phyloP scores from a whole-genome alignment of 1,284 basidiomycete genomes.

The Farysia itapuensis region DNA sequence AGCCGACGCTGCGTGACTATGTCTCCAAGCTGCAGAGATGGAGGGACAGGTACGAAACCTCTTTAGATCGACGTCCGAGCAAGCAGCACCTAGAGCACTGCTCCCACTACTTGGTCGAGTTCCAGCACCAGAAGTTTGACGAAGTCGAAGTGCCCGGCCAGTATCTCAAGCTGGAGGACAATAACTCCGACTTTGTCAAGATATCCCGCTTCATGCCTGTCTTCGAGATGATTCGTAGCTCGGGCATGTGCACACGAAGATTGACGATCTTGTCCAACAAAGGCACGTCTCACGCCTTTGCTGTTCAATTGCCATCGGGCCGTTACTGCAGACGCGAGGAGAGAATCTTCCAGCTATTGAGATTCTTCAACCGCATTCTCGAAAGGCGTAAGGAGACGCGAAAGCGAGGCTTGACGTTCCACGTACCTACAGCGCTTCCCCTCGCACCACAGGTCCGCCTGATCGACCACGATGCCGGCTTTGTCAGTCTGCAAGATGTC shows the following conservation, averaged over 20 bases:
- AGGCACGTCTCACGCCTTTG: constrained; percentile 82
- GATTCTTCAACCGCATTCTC: constrained; percentile 76
- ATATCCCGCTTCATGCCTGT: constrained; percentile 88
- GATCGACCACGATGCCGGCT: constrained; percentile 87
- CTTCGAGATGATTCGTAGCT: constrained; percentile 81
- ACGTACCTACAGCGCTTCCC: constrained; percentile 83
- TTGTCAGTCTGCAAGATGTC: constrained; percentile 88
- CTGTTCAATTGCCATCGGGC: constrained; percentile 84
- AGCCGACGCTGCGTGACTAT: constrained; percentile 82
- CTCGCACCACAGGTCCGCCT: constrained; percentile 82
- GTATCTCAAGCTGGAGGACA: constrained; percentile 82
- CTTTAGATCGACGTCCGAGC: constrained; percentile 79
- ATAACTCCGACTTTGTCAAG: constrained; percentile 85
- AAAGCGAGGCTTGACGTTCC: constrained; percentile 87
- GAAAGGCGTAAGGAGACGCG: constrained; percentile 80
- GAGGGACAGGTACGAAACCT: constrained; percentile 87
- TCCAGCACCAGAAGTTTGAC: constrained; percentile 96
- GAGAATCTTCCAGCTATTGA: constrained; percentile 84
- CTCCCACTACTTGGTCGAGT: constrained; percentile 93
- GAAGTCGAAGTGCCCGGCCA: constrained; percentile 98
- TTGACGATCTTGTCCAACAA: constrained; percentile 92
- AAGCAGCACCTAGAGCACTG: constrained; percentile 84
- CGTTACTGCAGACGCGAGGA: constrained; percentile 91
- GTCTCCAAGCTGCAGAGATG: constrained; percentile 86
- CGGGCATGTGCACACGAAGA: constrained; percentile 84